These are phyloP conservation scores for Maudiozyma turicensis DNA, from an alignment of 805 yeast genomes.

Conservation along the genomic window DNA sequence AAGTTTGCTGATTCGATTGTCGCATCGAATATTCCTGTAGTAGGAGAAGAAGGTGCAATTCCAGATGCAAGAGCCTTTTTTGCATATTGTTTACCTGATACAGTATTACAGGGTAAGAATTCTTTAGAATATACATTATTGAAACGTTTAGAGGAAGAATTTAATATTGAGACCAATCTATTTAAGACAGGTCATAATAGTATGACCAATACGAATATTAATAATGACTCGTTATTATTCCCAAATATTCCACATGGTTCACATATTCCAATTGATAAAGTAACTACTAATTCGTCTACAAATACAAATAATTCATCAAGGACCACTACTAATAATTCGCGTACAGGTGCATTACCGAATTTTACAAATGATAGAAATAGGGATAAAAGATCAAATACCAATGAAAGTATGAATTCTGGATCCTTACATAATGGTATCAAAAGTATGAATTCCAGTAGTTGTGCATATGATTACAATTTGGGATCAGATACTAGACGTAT, in stretches of 20 bases:
- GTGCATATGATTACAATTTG: background rate
- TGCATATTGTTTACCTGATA: conserved; percentile 21
- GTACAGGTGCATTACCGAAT: background rate
- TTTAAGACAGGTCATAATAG: background rate
- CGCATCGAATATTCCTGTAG: conserved; percentile 24
- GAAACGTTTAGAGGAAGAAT: conserved; percentile 15
- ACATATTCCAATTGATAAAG: conserved; percentile 1
- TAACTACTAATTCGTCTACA: background rate
- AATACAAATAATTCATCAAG: background rate
- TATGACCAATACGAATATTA: background rate
- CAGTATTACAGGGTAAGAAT: conserved; percentile 6
- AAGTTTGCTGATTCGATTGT: conserved; percentile 30
- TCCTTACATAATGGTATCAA: background rate
- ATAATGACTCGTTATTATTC: conserved; percentile 8
- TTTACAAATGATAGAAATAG: background rate
- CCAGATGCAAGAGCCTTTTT: conserved; percentile 33
- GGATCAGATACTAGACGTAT: conserved; percentile 6
- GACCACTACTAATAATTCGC: background rate
- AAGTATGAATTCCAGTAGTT: background rate
- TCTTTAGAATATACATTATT: conserved; percentile 12
- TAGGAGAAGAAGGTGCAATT: conserved; percentile 11
- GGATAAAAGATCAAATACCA: background rate
- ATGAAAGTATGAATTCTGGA: background rate
- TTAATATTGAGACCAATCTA: conserved; percentile 9
- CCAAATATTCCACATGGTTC: conserved; percentile 13